These are phyloP conservation scores for Debaryomyces coudertii DNA, from an alignment of 1,139 yeast species.

Conservation along the genomic window DNA sequence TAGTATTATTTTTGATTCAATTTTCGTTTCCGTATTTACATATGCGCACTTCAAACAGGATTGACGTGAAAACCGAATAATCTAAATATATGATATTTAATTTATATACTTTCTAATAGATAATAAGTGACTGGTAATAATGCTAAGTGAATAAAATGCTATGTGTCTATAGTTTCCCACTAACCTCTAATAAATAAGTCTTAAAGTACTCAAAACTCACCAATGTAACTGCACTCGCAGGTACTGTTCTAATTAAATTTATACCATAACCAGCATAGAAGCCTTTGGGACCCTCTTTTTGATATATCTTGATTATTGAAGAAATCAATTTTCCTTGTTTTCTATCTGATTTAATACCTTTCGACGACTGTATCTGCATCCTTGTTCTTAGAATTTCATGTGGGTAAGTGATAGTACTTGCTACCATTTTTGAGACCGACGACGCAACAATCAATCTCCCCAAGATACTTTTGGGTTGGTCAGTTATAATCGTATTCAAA, in stretches of 20 bases:
- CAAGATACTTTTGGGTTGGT: slow-evolving; percentile 33
- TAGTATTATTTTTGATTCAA: background rate
- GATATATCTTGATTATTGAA: slow-evolving; percentile 51
- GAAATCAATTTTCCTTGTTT: slow-evolving; percentile 24
- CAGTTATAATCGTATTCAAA: slow-evolving; percentile 20
- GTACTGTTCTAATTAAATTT: slow-evolving; percentile 87
- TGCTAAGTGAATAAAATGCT: slow-evolving; percentile 10
- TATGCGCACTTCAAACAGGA: background rate
- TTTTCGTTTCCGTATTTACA: background rate
- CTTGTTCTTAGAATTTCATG: slow-evolving; percentile 95
- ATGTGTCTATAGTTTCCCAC: slow-evolving; percentile 26
- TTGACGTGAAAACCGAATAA: background rate
- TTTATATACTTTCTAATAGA: background rate
- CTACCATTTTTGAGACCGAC: slow-evolving; percentile 82
- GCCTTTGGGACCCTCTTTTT: slow-evolving; percentile 76
- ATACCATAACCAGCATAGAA: slow-evolving; percentile 90
- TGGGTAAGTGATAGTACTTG: slow-evolving; percentile 89
- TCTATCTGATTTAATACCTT: slow-evolving; percentile 15
- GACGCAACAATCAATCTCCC: slow-evolving; percentile 65
- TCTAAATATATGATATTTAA: background rate
- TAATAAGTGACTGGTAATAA: background rate
- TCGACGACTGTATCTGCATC: slow-evolving; percentile 61
- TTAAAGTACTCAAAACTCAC: slow-evolving; percentile 92
- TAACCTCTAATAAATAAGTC: slow-evolving; percentile 51
- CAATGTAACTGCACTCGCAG: slow-evolving; percentile 91